phyloP scores from a whole-genome alignment of 2,329 filamentous ascomycete genomes.

The Decorospora gaudefroyi region DNA sequence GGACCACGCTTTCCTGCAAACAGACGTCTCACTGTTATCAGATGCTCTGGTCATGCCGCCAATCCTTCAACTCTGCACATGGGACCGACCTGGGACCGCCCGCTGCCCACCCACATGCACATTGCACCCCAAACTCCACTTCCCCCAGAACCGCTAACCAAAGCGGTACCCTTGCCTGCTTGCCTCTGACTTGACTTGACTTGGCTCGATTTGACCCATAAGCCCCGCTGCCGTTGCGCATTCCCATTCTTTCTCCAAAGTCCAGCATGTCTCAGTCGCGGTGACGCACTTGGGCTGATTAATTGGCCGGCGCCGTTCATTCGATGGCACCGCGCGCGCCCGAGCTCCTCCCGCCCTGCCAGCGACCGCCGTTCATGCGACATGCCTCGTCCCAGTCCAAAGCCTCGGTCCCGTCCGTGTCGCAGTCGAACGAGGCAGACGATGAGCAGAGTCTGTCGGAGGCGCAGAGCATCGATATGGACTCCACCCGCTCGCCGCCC shows the following conservation, averaged over 20 bases:
- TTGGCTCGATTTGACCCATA: too few relatives aligned
- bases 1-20: conserved; percentile 6
- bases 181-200: too few relatives aligned
- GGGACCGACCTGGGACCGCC: conserved; percentile 14
- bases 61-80: conserved; percentile 14
- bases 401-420: conserved; percentile 40
- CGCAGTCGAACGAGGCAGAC: conserved; percentile 51
- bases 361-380: conserved; percentile 35
- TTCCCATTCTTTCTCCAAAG: conserved; percentile 5
- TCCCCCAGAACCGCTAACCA: too few relatives aligned
- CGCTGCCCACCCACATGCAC: conserved; percentile 14
- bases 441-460: conserved; percentile 50
- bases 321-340: conserved; percentile 41
- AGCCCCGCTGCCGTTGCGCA: too few relatives aligned
- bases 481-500: conserved; percentile 44
- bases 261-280: conserved; percentile 19
- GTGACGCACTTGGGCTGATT: conserved; percentile 38
- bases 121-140: conserved; percentile 14
- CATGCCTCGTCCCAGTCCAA: conserved; percentile 45
- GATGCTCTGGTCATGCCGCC: conserved; percentile 24
- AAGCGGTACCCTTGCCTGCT: too few relatives aligned
- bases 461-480: conserved; percentile 41
- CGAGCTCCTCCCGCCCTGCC: conserved; percentile 19
- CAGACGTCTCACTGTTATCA: conserved; percentile 22
- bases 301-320: conserved; percentile 15